Percentiles rank a stretch among this genome's conserved stretches.
Conservation (phyloP, 805 yeast genomes). For the Maudiozyma serrabonitensis region DNA sequence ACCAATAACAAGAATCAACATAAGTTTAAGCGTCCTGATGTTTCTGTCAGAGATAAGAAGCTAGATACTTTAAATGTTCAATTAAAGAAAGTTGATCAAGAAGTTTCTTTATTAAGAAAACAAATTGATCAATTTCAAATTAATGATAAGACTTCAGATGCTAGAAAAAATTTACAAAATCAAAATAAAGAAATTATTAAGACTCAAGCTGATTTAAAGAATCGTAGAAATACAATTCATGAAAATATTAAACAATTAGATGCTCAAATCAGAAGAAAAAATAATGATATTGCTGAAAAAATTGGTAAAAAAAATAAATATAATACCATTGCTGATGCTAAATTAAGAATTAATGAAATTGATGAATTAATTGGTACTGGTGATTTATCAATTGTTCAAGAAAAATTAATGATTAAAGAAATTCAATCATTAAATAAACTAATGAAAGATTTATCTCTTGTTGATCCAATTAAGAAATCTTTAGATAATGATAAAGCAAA, state of each 20-base stretch:
- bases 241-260: constrained; percentile 70
- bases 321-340: constrained; percentile 60
- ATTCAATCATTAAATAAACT: constrained; percentile 73
- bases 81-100: constrained; percentile 51
- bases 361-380: constrained; percentile 76
- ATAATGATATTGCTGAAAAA: constrained; percentile 56
- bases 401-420: constrained; percentile 76
- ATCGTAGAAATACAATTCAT: constrained; percentile 36
- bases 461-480: constrained; percentile 66
- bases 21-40: constrained; percentile 64
- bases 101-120: constrained; percentile 41
- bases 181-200: constrained; percentile 38
- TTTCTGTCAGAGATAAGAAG: constrained; percentile 49
- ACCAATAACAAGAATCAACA: constrained; percentile 1
- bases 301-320: constrained; percentile 43
- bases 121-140: constrained; percentile 43
- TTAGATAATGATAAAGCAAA: constrained; percentile 72
- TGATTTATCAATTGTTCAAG: constrained; percentile 77
- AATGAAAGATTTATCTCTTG: constrained; percentile 63
- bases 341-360: constrained; percentile 50
- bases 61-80: constrained; percentile 47
- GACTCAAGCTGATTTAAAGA: constrained; percentile 39
- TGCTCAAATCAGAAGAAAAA: constrained; percentile 59
- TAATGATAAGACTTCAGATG: constrained; percentile 40
- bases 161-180: constrained; percentile 45